phyloP scores from a whole-genome alignment of 805 yeast genomes.

The Starmerella asiatica region DNA sequence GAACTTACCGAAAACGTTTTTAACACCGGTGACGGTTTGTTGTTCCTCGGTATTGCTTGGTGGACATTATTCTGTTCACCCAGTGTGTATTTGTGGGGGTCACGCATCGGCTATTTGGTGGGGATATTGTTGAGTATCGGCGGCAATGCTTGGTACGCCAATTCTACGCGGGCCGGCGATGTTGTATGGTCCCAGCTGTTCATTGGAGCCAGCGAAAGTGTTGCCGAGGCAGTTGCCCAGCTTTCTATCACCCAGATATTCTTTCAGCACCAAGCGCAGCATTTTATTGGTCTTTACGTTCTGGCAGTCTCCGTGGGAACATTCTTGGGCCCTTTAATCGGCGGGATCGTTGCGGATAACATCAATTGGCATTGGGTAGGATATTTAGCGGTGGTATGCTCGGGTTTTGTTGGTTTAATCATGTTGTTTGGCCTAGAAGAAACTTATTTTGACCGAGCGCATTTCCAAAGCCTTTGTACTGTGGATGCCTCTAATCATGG shows the following conservation, averaged over 20 bases:
- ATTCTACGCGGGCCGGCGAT: constrained; percentile 40
- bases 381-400: constrained; percentile 48
- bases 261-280: constrained; percentile 64
- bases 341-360: constrained; percentile 52
- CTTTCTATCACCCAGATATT: constrained; percentile 55
- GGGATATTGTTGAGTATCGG: constrained; percentile 46
- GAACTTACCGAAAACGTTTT: constrained; percentile 52
- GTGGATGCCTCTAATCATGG: not conserved
- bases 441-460: constrained; percentile 36
- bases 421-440: constrained; percentile 55
- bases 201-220: constrained; percentile 72
- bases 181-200: constrained; percentile 67
- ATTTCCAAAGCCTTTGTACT: constrained; percentile 2
- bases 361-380: constrained; percentile 72
- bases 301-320: constrained; percentile 65
- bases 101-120: constrained; percentile 54
- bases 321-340: constrained; percentile 64
- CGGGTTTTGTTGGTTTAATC: constrained; percentile 43
- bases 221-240: constrained; percentile 63
- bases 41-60: constrained; percentile 56
- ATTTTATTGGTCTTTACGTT: constrained; percentile 59
- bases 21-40: constrained; percentile 72
- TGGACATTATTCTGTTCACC: constrained; percentile 37
- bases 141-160: constrained; percentile 64
- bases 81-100: constrained; percentile 27